A percentile compares a stretch with the other conserved stretches of the same genome.
phyloP scores from a whole-genome alignment of 768 basidiomycete genomes.

The Coprinellus aureogranulatus region DNA sequence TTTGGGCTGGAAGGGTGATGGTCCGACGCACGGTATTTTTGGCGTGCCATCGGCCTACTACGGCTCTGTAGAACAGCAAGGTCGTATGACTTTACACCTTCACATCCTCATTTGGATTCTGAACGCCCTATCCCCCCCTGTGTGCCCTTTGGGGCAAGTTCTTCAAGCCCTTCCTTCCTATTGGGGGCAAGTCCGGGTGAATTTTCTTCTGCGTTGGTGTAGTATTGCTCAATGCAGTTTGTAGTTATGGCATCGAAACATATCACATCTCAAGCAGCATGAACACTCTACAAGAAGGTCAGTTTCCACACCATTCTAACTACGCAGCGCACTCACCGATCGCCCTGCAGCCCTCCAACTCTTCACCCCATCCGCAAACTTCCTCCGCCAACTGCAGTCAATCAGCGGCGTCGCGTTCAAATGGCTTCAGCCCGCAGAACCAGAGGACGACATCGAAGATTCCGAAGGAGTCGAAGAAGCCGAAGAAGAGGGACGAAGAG shows the following conservation, averaged over 20 bases:
- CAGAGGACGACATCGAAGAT: too few relatives aligned
- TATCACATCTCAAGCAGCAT: background rate
- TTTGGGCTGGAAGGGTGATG: background rate
- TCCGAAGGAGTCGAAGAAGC: too few relatives aligned
- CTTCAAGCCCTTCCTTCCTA: too few relatives aligned
- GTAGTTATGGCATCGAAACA: background rate
- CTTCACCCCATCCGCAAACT: conserved; percentile 47
- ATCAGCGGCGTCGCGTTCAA: conserved; percentile 20
- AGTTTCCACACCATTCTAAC: too few relatives aligned
- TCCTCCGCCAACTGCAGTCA: conserved; percentile 46
- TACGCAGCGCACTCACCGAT: too few relatives aligned
- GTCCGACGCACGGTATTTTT: background rate
- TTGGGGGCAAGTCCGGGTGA: too few relatives aligned
- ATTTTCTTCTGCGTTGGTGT: too few relatives aligned
- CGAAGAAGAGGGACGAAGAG: too few relatives aligned
- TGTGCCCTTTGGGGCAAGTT: too few relatives aligned
- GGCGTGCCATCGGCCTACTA: conserved; percentile 18
- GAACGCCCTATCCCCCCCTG: conserved; percentile 22
- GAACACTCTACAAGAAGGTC: too few relatives aligned
- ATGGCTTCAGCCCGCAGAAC: too few relatives aligned
- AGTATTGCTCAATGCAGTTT: too few relatives aligned
- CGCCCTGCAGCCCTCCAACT: conserved; percentile 45
- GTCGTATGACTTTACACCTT: conserved; percentile 27
- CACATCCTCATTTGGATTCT: conserved; percentile 31
- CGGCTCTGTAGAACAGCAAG: conserved; percentile 33